phyloP scores from a whole-genome alignment of 805 yeast genomes.

The Wickerhamiella allomyrinae region DNA sequence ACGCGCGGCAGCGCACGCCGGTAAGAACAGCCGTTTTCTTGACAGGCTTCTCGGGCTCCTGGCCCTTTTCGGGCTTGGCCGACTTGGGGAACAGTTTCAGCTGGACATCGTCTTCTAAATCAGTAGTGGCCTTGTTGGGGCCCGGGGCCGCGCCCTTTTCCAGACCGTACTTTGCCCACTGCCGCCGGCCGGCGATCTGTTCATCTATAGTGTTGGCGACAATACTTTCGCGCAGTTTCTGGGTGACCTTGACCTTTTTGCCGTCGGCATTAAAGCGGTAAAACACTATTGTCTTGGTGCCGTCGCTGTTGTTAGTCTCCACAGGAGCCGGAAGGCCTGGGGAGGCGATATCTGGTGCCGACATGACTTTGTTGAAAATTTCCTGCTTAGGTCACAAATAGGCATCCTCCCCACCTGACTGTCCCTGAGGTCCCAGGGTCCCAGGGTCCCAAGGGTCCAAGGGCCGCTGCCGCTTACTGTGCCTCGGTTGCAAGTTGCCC shows the following conservation, averaged over 20 bases:
- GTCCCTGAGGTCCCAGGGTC: too few relatives aligned
- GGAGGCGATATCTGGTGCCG: background rate
- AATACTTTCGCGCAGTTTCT: slow-evolving; percentile 60
- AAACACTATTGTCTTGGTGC: slow-evolving; percentile 76
- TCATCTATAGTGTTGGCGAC: slow-evolving; percentile 75
- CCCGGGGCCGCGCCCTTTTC: slow-evolving; percentile 74
- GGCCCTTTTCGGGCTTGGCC: slow-evolving; percentile 39
- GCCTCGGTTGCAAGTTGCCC: too few relatives aligned
- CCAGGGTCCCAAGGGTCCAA: too few relatives aligned
- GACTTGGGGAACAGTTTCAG: slow-evolving; percentile 45
- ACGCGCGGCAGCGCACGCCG: slow-evolving; percentile 58
- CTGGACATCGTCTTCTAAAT: slow-evolving; percentile 63
- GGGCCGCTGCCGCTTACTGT: too few relatives aligned
- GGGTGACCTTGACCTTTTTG: slow-evolving; percentile 75
- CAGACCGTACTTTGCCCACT: slow-evolving; percentile 79
- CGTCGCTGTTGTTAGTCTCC: slow-evolving; percentile 66
- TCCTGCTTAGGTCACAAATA: background rate
- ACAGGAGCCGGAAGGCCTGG: slow-evolving; percentile 32
- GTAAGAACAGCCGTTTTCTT: slow-evolving; percentile 33
- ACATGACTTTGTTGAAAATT: background rate
- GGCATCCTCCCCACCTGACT: too few relatives aligned
- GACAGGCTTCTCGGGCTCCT: slow-evolving; percentile 33
- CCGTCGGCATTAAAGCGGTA: slow-evolving; percentile 56
- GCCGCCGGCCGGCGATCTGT: slow-evolving; percentile 71
- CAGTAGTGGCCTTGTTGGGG: slow-evolving; percentile 71